A percentile compares a stretch with the other conserved stretches of the same genome.
Conservation (phyloP, 2,329 filamentous ascomycete species). For the Pleurostoma richardsiae region DNA sequence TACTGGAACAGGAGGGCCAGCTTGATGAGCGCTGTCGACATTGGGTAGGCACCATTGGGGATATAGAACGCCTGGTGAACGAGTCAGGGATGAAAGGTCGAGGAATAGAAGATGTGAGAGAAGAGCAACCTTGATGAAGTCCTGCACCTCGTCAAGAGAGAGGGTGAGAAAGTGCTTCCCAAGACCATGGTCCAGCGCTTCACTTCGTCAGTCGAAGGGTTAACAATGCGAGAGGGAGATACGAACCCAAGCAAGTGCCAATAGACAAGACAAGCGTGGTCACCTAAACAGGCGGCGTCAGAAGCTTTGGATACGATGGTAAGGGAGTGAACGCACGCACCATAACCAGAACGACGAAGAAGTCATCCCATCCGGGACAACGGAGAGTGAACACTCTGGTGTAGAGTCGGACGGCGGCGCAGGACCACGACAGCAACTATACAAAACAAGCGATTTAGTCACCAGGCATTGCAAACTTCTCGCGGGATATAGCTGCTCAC, state of each 20-base stretch:
- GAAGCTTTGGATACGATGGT: not conserved
- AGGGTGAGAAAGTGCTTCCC: constrained; percentile 5
- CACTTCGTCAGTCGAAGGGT: too few relatives aligned
- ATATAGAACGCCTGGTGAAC: constrained; percentile 8
- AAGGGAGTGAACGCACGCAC: not conserved
- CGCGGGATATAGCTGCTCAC: not conserved
- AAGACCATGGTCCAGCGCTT: not conserved
- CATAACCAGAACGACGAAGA: constrained; percentile 10
- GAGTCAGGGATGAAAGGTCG: not conserved
- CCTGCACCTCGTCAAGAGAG: constrained; percentile 1
- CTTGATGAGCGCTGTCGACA: constrained; percentile 13
- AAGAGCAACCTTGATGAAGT: constrained; percentile 5
- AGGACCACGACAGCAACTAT: constrained; percentile 8
- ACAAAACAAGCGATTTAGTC: not conserved
- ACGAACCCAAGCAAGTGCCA: not conserved
- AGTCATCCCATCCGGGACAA: constrained; percentile 11
- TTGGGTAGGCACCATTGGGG: constrained; percentile 10
- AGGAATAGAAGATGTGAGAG: not conserved
- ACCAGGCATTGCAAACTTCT: too few relatives aligned
- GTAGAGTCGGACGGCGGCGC: constrained; percentile 10
- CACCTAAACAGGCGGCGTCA: not conserved
- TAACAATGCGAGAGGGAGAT: too few relatives aligned
- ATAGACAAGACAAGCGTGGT: not conserved
- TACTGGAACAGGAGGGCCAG: constrained; percentile 13
- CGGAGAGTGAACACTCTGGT: constrained; percentile 8